Conservation (phyloP, 1,284 basidiomycete species). For the Pseudozyma pruni region DNA sequence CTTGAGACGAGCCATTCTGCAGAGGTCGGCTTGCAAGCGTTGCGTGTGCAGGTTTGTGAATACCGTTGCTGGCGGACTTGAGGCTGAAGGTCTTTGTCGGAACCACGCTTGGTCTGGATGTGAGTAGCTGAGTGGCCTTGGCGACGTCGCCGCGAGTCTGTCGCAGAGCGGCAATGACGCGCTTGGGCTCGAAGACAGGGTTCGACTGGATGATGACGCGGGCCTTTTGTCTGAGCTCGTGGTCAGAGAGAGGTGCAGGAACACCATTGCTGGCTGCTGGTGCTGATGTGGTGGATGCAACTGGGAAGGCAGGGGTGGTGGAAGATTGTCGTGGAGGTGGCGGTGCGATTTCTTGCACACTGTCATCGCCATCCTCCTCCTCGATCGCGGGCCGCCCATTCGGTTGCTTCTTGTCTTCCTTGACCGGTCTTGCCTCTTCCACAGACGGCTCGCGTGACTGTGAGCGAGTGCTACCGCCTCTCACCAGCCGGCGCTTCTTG, state of each 20-base stretch:
- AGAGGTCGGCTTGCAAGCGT: slow-evolving; percentile 2
- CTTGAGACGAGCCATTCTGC: slow-evolving; percentile 11
- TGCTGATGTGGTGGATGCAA: not conserved
- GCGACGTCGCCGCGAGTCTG: slow-evolving; percentile 26
- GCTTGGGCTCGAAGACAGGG: slow-evolving; percentile 19
- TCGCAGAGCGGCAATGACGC: slow-evolving; percentile 29
- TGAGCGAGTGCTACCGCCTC: slow-evolving; percentile 22
- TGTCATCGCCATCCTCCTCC: slow-evolving; percentile 10
- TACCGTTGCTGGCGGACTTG: slow-evolving; percentile 19
- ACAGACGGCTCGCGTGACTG: slow-evolving; percentile 16
- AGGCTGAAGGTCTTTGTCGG: slow-evolving; percentile 37
- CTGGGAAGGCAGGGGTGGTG: not conserved
- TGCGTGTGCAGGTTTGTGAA: slow-evolving; percentile 8
- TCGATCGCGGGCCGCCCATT: not conserved
- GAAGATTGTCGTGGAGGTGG: slow-evolving; percentile 11
- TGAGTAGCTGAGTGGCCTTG: slow-evolving; percentile 20
- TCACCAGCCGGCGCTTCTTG: slow-evolving; percentile 40
- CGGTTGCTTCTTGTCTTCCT: slow-evolving; percentile 1
- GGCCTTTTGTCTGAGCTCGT: slow-evolving; percentile 31
- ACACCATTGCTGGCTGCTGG: slow-evolving; percentile 3
- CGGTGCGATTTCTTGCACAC: slow-evolving; percentile 15
- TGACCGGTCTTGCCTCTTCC: not conserved
- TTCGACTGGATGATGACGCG: slow-evolving; percentile 17
- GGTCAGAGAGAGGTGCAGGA: slow-evolving; percentile 14
- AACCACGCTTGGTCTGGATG: slow-evolving; percentile 18